phyloP scores from a whole-genome alignment of 768 basidiomycete species.

The Amanita pseudoporphyria region DNA sequence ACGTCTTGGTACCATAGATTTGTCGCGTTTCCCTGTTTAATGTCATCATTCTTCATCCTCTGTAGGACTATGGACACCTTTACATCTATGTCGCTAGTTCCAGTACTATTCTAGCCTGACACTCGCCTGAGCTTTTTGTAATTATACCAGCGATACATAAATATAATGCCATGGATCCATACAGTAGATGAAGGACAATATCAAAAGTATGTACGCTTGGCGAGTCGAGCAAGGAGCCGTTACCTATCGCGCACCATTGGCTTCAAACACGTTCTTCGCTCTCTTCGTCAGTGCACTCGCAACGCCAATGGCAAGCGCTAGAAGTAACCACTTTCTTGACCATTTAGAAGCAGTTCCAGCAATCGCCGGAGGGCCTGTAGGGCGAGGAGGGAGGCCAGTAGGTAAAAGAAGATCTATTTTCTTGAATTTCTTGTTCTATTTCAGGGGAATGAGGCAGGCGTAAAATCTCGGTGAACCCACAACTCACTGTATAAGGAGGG shows the following conservation, averaged over 20 bases:
- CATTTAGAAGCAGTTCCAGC: slow-evolving; percentile 16
- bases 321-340: slow-evolving; percentile 39
- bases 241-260: not conserved
- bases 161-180: too few species aligned
- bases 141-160: not conserved
- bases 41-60: not conserved
- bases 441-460: not conserved
- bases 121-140: not conserved
- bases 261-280: slow-evolving; percentile 17
- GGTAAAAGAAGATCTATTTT: slow-evolving; percentile 15
- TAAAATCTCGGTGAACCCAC: not conserved
- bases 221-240: not conserved
- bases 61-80: not conserved
- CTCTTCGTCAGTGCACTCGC: slow-evolving; percentile 34
- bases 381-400: slow-evolving; percentile 34
- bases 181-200: too few species aligned
- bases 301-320: slow-evolving; percentile 34
- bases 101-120: not conserved
- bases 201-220: too few species aligned
- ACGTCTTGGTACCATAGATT: slow-evolving; percentile 2
- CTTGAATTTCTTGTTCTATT: slow-evolving; percentile 24
- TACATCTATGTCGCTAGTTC: not conserved
- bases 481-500: slow-evolving; percentile 47
- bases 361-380: slow-evolving; percentile 18
- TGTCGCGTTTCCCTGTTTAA: not conserved